These are phyloP conservation scores for Apiospora aurea DNA, from an alignment of 2,329 filamentous ascomycete genomes.

Conservation along the genomic window DNA sequence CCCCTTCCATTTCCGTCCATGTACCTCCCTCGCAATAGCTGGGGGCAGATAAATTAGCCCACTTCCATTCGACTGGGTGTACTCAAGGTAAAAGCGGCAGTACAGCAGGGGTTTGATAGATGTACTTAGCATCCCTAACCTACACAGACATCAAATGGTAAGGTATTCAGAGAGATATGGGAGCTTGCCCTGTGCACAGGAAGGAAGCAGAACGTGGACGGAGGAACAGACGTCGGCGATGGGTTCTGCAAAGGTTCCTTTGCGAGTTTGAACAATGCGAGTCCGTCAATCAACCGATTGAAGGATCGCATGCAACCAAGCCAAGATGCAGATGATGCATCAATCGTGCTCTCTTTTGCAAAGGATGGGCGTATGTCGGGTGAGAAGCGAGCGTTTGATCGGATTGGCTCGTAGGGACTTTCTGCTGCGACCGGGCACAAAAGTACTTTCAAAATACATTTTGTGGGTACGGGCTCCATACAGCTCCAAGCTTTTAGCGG, in stretches of 20 bases:
- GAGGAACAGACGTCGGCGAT: neutral
- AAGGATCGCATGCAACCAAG: neutral
- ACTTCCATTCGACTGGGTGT: neutral
- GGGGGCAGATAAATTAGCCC: constrained; percentile 8
- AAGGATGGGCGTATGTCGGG: neutral
- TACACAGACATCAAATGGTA: no score
- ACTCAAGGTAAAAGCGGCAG: constrained; percentile 9
- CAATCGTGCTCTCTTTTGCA: neutral
- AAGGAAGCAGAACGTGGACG: neutral
- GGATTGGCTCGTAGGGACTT: neutral
- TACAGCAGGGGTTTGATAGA: neutral
- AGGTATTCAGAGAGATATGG: neutral
- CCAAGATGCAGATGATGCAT: neutral
- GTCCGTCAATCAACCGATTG: neutral
- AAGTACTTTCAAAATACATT: constrained; percentile 5
- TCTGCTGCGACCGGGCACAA: neutral
- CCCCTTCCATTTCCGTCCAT: neutral
- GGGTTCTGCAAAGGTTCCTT: neutral
- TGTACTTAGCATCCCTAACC: neutral
- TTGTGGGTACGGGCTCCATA: neutral
- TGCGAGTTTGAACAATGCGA: neutral
- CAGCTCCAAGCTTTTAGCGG: neutral
- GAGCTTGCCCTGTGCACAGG: neutral
- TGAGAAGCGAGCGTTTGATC: neutral
- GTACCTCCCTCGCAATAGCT: neutral